Conservation (phyloP, 352 stramenopile species). For the Pythium phragmiticola region DNA sequence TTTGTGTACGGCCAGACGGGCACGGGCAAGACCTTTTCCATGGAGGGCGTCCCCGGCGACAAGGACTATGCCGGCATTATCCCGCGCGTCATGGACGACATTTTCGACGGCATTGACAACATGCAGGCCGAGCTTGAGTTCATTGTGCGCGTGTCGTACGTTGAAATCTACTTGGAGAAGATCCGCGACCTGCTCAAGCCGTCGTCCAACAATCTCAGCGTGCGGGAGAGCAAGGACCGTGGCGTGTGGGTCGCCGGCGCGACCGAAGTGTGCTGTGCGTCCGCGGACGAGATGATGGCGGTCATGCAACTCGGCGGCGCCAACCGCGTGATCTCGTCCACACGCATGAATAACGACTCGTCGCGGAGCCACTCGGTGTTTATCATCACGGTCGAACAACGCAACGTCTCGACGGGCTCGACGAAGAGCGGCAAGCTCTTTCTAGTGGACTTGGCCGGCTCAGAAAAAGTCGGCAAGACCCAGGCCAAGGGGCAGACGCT, state of each 20-base stretch:
- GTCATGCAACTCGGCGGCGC: conserved; percentile 92
- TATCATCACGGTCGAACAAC: conserved; percentile 94
- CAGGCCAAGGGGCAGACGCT: conserved; percentile 91
- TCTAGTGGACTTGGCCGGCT: conserved; percentile 76
- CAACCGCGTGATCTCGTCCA: conserved; percentile 87
- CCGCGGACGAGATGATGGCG: conserved; percentile 60
- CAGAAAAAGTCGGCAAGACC: conserved; percentile 75
- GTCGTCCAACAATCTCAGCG: conserved; percentile 51
- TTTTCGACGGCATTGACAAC: conserved; percentile 67
- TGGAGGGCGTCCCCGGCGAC: conserved; percentile 73
- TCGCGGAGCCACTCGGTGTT: conserved; percentile 95
- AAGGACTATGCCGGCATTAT: conserved; percentile 71
- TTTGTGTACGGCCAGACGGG: conserved; percentile 93
- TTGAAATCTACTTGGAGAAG: conserved; percentile 99
- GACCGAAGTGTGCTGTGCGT: conserved; percentile 64
- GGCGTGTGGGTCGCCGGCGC: conserved; percentile 63
- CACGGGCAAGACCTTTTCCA: conserved; percentile 93
- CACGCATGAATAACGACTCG: conserved; percentile 91
- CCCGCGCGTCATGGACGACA: conserved; percentile 66
- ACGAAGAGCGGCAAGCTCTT: conserved; percentile 92
- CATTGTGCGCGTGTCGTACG: conserved; percentile 95
- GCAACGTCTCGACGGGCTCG: conserved; percentile 53
- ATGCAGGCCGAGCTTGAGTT: conserved; percentile 88
- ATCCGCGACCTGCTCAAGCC: conserved; percentile 94
- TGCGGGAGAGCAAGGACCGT: conserved; percentile 57